phyloP scores from a whole-genome alignment of 2,329 filamentous ascomycete genomes.

The Dothiorella sarmentorum region DNA sequence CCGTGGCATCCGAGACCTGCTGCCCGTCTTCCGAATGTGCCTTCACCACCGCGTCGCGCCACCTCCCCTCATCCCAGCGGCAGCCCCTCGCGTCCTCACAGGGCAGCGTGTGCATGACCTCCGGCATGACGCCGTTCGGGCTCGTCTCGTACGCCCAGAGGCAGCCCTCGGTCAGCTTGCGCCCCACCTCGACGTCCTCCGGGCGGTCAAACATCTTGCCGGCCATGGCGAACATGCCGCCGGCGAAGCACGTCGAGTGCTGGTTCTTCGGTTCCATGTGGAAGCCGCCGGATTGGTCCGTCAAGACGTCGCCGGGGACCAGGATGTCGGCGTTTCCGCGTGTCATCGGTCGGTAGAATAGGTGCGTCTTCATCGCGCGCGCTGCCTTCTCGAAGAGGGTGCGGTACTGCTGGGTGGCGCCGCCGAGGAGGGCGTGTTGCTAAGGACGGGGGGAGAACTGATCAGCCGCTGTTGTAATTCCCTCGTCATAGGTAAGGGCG shows the following conservation, averaged over 20 bases:
- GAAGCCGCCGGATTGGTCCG: constrained; percentile 10
- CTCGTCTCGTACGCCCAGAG: constrained; percentile 59
- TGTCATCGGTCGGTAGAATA: constrained; percentile 47
- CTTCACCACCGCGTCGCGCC: constrained; percentile 40
- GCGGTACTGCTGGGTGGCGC: constrained; percentile 45
- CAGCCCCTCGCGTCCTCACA: constrained; percentile 45
- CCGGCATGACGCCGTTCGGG: constrained; percentile 60
- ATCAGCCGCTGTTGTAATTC: too few species aligned
- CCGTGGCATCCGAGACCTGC: neutral
- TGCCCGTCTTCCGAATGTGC: neutral
- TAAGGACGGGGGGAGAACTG: too few species aligned
- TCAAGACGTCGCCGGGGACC: constrained; percentile 35
- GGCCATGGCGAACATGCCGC: constrained; percentile 61
- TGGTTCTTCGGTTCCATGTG: constrained; percentile 24
- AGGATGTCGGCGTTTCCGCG: constrained; percentile 27
- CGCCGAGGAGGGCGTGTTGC: constrained; percentile 39
- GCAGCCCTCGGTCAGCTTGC: constrained; percentile 58
- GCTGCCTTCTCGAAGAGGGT: constrained; percentile 56
- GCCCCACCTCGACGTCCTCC: constrained; percentile 53
- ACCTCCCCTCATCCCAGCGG: constrained; percentile 53
- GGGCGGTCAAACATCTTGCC: constrained; percentile 54
- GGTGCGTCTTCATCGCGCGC: constrained; percentile 43
- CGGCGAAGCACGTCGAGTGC: constrained; percentile 55
- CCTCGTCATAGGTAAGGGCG: too few species aligned
- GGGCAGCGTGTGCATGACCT: constrained; percentile 52